Conservation (phyloP, 495 filamentous ascomycete species). For the Cercophora newfieldiana region DNA sequence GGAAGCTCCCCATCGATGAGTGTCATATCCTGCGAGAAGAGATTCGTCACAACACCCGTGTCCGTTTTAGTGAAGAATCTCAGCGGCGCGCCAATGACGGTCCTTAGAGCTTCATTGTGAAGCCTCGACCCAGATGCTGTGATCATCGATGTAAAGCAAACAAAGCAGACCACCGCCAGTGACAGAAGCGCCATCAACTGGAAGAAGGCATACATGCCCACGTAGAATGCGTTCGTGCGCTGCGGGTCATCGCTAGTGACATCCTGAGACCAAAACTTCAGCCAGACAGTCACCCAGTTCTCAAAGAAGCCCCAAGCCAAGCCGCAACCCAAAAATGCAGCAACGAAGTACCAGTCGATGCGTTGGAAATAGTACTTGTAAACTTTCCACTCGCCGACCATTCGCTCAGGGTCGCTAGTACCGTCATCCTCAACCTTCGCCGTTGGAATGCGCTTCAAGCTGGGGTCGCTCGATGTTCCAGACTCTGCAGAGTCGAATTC, state of each 20-base stretch:
- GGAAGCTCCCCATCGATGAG: slow-evolving; percentile 32
- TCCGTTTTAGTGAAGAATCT: slow-evolving; percentile 30
- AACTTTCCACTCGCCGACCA: slow-evolving; percentile 24
- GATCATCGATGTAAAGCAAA: slow-evolving; percentile 24
- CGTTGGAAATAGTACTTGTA: slow-evolving; percentile 29
- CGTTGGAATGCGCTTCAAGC: background rate
- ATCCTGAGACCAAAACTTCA: slow-evolving; percentile 32
- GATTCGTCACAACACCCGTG: slow-evolving; percentile 32
- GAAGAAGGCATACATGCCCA: slow-evolving; percentile 28
- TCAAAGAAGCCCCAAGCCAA: slow-evolving; percentile 20
- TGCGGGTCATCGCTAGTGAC: slow-evolving; percentile 10
- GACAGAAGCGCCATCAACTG: slow-evolving; percentile 21
- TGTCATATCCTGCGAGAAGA: slow-evolving; percentile 43
- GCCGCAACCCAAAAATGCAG: slow-evolving; percentile 9
- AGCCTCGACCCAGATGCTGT: slow-evolving; percentile 19
- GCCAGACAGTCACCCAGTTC: slow-evolving; percentile 29
- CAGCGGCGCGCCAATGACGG: slow-evolving; percentile 28
- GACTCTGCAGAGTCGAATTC: background rate
- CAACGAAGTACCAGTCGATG: slow-evolving; percentile 8
- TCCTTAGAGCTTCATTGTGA: slow-evolving; percentile 23
- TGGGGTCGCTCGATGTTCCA: background rate
- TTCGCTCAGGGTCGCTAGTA: slow-evolving; percentile 9
- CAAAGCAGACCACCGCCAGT: slow-evolving; percentile 15
- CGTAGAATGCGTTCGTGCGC: slow-evolving; percentile 27
- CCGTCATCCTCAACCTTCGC: background rate